These are phyloP conservation scores for Hirschioporus abietinus DNA, from an alignment of 768 basidiomycete genomes.

Conservation along the genomic window DNA sequence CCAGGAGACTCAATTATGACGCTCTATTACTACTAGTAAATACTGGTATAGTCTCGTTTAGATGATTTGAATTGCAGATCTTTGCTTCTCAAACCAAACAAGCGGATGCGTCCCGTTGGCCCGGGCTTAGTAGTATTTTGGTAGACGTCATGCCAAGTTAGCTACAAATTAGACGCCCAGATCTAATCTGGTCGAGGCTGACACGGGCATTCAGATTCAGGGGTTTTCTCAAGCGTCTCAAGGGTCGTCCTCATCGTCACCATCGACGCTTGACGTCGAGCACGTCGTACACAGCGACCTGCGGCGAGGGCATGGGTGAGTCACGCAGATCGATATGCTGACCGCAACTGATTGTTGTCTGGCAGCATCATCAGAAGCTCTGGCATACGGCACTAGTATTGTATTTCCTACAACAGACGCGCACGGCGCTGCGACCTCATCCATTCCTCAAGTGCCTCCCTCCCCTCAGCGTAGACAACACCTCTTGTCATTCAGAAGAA, in stretches of 20 bases:
- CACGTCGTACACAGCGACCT: background rate
- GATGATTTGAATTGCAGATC: background rate
- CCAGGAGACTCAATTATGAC: too few relatives aligned
- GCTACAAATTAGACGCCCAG: background rate
- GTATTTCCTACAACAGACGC: background rate
- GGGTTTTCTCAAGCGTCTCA: background rate
- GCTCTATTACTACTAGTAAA: too few relatives aligned
- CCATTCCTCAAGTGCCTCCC: slow-evolving; percentile 9
- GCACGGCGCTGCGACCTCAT: background rate
- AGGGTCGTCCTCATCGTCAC: background rate
- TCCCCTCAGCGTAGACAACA: slow-evolving; percentile 2
- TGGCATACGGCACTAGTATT: background rate
- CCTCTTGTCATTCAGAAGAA: slow-evolving; percentile 35
- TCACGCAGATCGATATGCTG: background rate
- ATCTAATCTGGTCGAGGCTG: background rate
- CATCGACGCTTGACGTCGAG: background rate
- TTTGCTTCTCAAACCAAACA: background rate
- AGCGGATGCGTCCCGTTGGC: background rate
- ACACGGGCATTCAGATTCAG: background rate
- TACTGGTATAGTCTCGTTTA: too few relatives aligned
- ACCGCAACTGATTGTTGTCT: background rate
- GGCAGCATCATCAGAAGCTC: background rate
- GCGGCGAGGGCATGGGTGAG: background rate
- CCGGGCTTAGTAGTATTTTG: background rate
- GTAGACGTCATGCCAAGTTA: too few relatives aligned